Evolutionary conservation across 202 grass and related monocot species (phyloP).

Genomic region (Elaeis oleifera): DNA sequence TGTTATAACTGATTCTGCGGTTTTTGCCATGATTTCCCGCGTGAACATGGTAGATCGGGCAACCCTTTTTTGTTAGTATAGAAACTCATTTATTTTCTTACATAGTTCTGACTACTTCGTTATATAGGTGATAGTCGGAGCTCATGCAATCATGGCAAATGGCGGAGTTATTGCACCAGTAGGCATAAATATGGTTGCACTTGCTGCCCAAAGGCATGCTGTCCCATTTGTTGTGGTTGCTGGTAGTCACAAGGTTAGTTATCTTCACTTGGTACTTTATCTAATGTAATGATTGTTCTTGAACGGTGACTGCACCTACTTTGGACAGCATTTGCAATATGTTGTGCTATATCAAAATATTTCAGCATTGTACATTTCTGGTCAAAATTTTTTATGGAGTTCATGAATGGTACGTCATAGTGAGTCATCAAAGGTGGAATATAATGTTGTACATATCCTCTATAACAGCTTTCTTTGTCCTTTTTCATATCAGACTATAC

Average conservation of each 20-base stretch:
- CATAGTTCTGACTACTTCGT: neutral
- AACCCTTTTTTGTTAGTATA: conserved; percentile 5
- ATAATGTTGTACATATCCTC: too few relatives aligned
- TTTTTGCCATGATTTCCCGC: conserved; percentile 98
- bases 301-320: too few relatives aligned
- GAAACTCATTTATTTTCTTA: conserved; percentile 8
- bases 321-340: too few relatives aligned
- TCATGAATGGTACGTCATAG: too few relatives aligned
- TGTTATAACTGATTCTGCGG: conserved; percentile 83
- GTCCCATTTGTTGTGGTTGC: conserved; percentile 98
- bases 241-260: conserved; percentile 83
- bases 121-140: conserved; percentile 88
- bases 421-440: too few relatives aligned
- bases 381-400: too few relatives aligned
- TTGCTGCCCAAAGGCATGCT: conserved; percentile 95
- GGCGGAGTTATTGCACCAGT: conserved; percentile 92
- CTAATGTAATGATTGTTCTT: too few relatives aligned
- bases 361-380: too few relatives aligned
- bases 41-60: conserved; percentile 74
- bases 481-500: too few relatives aligned
- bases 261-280: neutral
- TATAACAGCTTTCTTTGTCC: too few relatives aligned
- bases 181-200: conserved; percentile 88
- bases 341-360: too few relatives aligned
- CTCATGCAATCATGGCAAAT: conserved; percentile 97